These are phyloP conservation scores for Boeremia lycopersici DNA, from an alignment of 2,329 filamentous ascomycete species.

Conservation along the genomic window DNA sequence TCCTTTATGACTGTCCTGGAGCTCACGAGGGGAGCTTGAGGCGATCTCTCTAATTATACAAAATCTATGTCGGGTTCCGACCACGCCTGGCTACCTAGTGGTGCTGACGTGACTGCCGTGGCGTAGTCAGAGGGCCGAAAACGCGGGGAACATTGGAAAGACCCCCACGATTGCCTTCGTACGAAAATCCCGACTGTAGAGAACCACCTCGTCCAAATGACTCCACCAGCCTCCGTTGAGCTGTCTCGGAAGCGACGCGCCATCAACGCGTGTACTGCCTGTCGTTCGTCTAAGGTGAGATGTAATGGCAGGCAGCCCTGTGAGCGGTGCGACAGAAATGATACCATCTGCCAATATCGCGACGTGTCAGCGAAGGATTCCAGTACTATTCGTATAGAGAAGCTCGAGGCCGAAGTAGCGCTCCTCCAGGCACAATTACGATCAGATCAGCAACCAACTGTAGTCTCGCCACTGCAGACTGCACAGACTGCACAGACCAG, in stretches of 20 bases:
- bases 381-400: slow-evolving; percentile 32
- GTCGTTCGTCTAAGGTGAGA: slow-evolving; percentile 41
- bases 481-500: background rate
- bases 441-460: background rate
- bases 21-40: no score
- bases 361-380: slow-evolving; percentile 27
- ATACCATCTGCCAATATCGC: slow-evolving; percentile 30
- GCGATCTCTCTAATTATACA: no score
- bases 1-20: no score
- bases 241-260: slow-evolving; percentile 41
- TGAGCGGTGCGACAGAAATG: slow-evolving; percentile 36
- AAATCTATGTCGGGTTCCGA: no score
- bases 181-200: slow-evolving; percentile 10
- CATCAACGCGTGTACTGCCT: slow-evolving; percentile 40
- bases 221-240: slow-evolving; percentile 6
- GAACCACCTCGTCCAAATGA: background rate
- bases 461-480: background rate
- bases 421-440: slow-evolving; percentile 21
- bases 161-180: slow-evolving; percentile 1
- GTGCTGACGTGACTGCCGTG: background rate
- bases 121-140: background rate
- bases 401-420: slow-evolving; percentile 33
- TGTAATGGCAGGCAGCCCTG: slow-evolving; percentile 42
- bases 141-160: background rate
- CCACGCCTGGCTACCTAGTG: no score